phyloP scores from a whole-genome alignment of 1,139 yeast species.

The Petasospora fabianii region DNA sequence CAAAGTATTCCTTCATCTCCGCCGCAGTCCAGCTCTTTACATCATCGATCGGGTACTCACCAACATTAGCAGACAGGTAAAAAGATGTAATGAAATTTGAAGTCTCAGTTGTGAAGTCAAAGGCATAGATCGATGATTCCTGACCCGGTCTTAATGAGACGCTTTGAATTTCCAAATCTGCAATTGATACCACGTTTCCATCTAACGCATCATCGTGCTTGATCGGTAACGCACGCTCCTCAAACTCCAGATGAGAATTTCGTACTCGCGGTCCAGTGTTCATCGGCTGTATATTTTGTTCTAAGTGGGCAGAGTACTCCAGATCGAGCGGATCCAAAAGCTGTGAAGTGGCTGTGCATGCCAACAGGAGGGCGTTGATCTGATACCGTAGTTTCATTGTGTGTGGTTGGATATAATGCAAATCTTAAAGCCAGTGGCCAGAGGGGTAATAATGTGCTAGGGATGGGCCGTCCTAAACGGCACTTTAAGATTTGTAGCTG shows the following conservation, averaged over 20 bases:
- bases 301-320: background rate
- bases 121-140: constrained; percentile 6
- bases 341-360: no score
- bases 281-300: background rate
- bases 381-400: background rate
- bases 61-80: constrained; percentile 15
- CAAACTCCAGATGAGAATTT: background rate
- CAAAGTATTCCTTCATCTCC: constrained; percentile 9
- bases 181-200: constrained; percentile 1
- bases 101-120: constrained; percentile 10
- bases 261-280: background rate
- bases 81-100: constrained; percentile 4
- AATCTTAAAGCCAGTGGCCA: no score
- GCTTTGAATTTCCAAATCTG: constrained; percentile 9
- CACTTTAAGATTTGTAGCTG: no score
- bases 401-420: no score
- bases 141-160: constrained; percentile 13
- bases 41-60: constrained; percentile 6
- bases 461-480: no score
- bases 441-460: no score
- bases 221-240: background rate
- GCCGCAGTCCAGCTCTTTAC: background rate
- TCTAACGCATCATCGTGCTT: background rate
- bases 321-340: background rate
- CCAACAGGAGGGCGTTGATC: no score